Evolutionary conservation across 1,139 yeast species (phyloP).

Genomic region (Sugiyamaella paludigena): DNA sequence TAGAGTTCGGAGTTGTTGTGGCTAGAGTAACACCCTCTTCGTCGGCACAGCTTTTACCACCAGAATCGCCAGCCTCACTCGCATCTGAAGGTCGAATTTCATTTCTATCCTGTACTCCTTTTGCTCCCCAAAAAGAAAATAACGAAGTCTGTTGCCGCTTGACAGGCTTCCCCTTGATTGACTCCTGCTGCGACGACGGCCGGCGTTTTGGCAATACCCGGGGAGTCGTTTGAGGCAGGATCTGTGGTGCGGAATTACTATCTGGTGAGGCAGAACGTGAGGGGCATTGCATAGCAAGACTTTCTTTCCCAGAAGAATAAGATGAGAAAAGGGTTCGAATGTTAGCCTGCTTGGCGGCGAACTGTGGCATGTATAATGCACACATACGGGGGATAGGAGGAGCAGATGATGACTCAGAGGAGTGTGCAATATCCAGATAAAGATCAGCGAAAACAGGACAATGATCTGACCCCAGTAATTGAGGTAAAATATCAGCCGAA

Average conservation of each 20-base stretch:
- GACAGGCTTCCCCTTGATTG: no score
- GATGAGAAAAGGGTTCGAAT: conserved; percentile 18
- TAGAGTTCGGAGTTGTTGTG: not conserved
- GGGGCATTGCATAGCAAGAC: no score
- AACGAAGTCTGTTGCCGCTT: no score
- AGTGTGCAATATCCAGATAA: conserved; percentile 14
- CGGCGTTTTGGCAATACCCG: no score
- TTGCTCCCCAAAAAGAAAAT: no score
- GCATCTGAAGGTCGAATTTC: no score
- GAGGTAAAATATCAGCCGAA: conserved; percentile 64
- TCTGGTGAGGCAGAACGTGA: no score
- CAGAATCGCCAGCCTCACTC: not conserved
- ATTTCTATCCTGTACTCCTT: no score
- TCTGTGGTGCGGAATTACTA: no score
- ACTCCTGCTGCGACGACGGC: no score
- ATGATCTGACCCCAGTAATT: conserved; percentile 84
- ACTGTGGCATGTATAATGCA: conserved; percentile 18
- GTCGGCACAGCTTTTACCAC: not conserved
- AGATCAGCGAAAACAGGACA: conserved; percentile 85
- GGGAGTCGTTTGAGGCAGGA: no score
- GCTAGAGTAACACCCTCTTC: not conserved
- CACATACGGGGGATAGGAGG: conserved; percentile 14
- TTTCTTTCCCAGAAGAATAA: not conserved
- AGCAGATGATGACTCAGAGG: not conserved
- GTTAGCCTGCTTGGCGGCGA: conserved; percentile 12